Conservation (phyloP, 768 basidiomycete genomes). For the Rubroboletus satanas region DNA sequence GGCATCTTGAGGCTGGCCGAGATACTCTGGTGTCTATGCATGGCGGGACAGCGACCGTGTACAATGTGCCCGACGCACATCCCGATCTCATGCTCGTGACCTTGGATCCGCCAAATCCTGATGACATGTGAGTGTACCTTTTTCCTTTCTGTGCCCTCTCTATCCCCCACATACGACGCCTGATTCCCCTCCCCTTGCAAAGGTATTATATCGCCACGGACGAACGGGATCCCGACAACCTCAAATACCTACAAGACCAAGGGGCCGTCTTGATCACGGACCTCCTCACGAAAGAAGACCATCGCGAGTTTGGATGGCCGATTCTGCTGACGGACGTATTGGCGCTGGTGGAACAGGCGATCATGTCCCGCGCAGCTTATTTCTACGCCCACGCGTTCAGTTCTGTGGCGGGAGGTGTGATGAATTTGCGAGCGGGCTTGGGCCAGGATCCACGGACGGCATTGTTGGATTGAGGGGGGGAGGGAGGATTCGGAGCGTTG, state of each 20-base stretch:
- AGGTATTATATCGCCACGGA: constrained; percentile 41
- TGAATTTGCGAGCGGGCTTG: constrained; percentile 37
- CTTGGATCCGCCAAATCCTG: constrained; percentile 22
- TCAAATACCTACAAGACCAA: constrained; percentile 31
- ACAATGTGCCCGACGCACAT: constrained; percentile 21
- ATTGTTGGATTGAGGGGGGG: constrained; percentile 29
- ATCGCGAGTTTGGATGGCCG: constrained; percentile 38
- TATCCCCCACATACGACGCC: neutral
- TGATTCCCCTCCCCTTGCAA: neutral
- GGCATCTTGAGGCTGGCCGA: constrained; percentile 20
- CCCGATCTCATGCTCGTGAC: constrained; percentile 20
- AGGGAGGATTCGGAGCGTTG: neutral
- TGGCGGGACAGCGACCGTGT: constrained; percentile 9
- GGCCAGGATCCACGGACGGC: constrained; percentile 42
- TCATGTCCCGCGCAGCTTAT: constrained; percentile 34
- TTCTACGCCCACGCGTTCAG: constrained; percentile 42
- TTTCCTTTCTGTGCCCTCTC: neutral
- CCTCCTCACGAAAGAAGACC: constrained; percentile 41
- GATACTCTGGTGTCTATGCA: constrained; percentile 19
- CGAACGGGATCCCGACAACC: constrained; percentile 35
- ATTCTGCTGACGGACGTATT: constrained; percentile 42
- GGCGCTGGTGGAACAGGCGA: constrained; percentile 40
- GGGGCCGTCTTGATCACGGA: constrained; percentile 41
- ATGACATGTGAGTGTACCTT: constrained; percentile 17
- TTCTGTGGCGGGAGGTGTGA: constrained; percentile 40